These are phyloP conservation scores for Sclerotinia glacialis DNA, from an alignment of 2,329 filamentous ascomycete genomes.

Conservation along the genomic window DNA sequence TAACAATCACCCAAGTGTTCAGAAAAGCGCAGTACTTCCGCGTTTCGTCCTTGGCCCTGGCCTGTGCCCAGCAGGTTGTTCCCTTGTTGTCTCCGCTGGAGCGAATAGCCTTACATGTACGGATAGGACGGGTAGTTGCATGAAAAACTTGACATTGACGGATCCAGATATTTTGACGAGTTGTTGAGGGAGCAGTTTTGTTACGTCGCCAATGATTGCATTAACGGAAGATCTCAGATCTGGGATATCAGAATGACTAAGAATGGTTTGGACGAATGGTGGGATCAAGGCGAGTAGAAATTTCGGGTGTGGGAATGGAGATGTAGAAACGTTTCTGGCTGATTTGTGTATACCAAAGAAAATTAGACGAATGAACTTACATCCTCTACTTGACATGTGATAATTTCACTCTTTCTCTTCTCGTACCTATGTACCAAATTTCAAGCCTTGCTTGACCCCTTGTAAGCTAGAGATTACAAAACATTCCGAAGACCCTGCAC, in stretches of 20 bases:
- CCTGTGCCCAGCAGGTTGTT: neutral
- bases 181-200: neutral
- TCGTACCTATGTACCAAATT: neutral
- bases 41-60: neutral
- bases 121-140: neutral
- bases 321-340: neutral
- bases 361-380: neutral
- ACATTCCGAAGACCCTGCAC: neutral
- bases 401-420: neutral
- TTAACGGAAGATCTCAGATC: neutral
- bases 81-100: neutral
- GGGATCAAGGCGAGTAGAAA: neutral
- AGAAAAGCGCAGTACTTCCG: neutral
- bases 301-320: neutral
- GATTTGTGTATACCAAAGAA: neutral
- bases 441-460: neutral
- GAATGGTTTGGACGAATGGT: neutral
- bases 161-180: neutral
- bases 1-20: neutral
- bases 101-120: neutral
- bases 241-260: no score
- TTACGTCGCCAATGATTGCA: conserved; percentile 1
- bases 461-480: neutral
- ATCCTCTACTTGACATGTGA: neutral
- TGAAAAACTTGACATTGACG: neutral